Base-by-base conservation (phyloP, 2,329 filamentous ascomycete species). In the Clonostachys rhizophaga region DNA sequence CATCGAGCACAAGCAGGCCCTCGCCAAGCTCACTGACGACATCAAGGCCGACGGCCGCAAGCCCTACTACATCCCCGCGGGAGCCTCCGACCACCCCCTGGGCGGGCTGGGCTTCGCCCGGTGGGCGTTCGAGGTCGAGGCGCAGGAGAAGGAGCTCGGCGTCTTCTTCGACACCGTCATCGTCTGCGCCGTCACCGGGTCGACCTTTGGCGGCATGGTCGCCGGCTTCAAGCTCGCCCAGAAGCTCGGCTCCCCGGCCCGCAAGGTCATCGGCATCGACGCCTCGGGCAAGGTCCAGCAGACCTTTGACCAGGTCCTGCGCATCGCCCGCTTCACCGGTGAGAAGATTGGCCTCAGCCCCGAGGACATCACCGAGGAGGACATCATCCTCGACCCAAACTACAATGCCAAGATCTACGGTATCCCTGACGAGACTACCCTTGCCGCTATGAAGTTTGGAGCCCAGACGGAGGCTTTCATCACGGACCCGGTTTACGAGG, bases 401-500 rank as follows among this genome's bases (percentile, higher is more conserved):
- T 89, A 86, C 58, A 83, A 87, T 61, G 86, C 76, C 16, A 83
- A 83, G 8, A 66, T 75, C 7, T 89, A 89, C 61, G 86, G 86
- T 3, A 74, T 87, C 48, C 83, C 84, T 0, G 82, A 86, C 53
- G 66, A 79, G 60, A 68, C 69, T 55, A 89, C 86, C 2, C 74
- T 84, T 44, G 81, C 81, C 34, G 85, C 84, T 0, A 89, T 89
- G 59, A 77, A 76, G 61, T 83, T 86, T 58, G 83, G 81, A 6
- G 86, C 86, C 1, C 63, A 70, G 49, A 87, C 80, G 2, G 86
- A 89, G 67, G 86, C 78, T 0, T 83, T 89, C 55, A 86, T 89
- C 52, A 89, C 84, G 0, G 86, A 89, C 58, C 86, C 85, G 0
- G 86, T 89, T 2, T 89, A 89, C 57, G 85, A 88, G 66, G 86